These are phyloP conservation scores for Schwanniomyces yamadae DNA, from an alignment of 805 yeast species.

Conservation along the genomic window DNA sequence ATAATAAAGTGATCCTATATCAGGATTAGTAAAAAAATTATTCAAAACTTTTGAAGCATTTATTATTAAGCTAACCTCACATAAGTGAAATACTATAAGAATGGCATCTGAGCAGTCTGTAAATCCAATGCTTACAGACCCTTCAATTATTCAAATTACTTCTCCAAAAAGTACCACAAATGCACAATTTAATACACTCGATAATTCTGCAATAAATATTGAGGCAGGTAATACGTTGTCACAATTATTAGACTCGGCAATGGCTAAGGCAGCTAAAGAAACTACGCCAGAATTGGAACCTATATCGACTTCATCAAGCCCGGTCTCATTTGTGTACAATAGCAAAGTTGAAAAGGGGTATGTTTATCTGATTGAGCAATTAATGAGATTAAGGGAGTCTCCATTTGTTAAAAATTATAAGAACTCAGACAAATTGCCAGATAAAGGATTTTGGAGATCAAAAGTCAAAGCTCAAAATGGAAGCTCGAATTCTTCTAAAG, in stretches of 20 bases:
- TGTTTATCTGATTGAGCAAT: slow-evolving; percentile 27
- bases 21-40: too few species aligned
- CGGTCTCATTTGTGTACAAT: slow-evolving; percentile 4
- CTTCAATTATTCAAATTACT: slow-evolving; percentile 27
- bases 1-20: too few species aligned
- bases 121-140: slow-evolving; percentile 28
- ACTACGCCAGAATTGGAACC: slow-evolving; percentile 31
- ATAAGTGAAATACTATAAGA: too few species aligned
- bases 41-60: too few species aligned
- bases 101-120: slow-evolving; percentile 7
- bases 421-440: slow-evolving; percentile 41
- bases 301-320: slow-evolving; percentile 11
- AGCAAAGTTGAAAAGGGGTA: slow-evolving; percentile 3
- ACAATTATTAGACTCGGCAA: slow-evolving; percentile 43
- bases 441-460: slow-evolving; percentile 48
- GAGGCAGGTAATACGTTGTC: slow-evolving; percentile 40
- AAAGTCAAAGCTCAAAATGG: slow-evolving; percentile 16
- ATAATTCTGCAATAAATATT: slow-evolving; percentile 9
- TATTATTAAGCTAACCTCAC: too few species aligned
- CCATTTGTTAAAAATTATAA: slow-evolving; percentile 34
- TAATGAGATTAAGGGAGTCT: slow-evolving; percentile 32
- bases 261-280: slow-evolving; percentile 48
- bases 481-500: slow-evolving; percentile 8
- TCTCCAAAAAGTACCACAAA: not conserved
- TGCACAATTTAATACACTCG: slow-evolving; percentile 3